Evolutionary conservation across 768 basidiomycete species (phyloP).

Genomic region (Multifurca ochricompacta): DNA sequence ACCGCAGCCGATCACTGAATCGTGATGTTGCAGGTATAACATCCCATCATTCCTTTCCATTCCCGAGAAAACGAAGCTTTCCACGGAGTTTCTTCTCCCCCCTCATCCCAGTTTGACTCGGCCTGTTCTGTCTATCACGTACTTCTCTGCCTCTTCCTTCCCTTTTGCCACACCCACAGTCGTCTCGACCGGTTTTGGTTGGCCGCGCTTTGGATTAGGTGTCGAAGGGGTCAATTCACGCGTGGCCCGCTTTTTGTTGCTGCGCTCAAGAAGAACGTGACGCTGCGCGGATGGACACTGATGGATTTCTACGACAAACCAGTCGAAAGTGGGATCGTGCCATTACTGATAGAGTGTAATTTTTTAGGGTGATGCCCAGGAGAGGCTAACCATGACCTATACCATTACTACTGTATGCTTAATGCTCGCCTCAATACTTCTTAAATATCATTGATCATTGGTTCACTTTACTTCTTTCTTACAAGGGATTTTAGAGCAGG

Average conservation of each 20-base stretch:
- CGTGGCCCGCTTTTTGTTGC: constrained; percentile 67
- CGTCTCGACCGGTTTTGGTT: constrained; percentile 79
- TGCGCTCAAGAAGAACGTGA: constrained; percentile 29
- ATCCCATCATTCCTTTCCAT: constrained; percentile 76
- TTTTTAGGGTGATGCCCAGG: constrained; percentile 37
- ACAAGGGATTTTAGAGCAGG: not conserved
- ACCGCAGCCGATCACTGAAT: not conserved
- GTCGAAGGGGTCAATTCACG: constrained; percentile 81
- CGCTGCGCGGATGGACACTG: constrained; percentile 67
- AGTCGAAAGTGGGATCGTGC: constrained; percentile 41
- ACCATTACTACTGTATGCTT: too few relatives aligned
- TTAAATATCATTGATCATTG: too few relatives aligned
- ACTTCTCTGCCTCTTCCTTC: constrained; percentile 72
- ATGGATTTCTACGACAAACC: constrained; percentile 70
- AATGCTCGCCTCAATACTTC: too few relatives aligned
- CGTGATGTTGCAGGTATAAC: constrained; percentile 49
- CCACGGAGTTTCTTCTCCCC: constrained; percentile 46
- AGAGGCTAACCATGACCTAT: not conserved
- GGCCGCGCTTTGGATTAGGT: constrained; percentile 67
- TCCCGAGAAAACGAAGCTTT: constrained; percentile 66
- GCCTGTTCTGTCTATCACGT: constrained; percentile 61
- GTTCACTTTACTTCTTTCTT: too few relatives aligned
- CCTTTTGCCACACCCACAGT: constrained; percentile 72
- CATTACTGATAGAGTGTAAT: constrained; percentile 72
- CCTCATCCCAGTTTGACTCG: constrained; percentile 27